Evolutionary conservation across 495 filamentous ascomycete genomes (phyloP), one percentile per base, ranked within the genome.

Genomic region (Thozetella sp.): DNA sequence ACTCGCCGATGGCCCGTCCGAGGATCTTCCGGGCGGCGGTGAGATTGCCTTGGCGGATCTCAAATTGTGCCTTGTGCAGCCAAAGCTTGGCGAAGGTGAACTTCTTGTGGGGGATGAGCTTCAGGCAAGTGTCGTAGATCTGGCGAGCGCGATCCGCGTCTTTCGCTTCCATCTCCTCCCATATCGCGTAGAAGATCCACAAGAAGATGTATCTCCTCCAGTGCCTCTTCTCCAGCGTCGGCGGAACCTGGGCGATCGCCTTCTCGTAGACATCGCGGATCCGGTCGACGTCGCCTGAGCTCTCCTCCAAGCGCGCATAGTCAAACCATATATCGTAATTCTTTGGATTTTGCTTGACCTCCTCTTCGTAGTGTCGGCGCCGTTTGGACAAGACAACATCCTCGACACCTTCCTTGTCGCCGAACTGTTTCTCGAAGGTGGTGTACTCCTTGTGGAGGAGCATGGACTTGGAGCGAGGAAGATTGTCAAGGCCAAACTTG

Each of bases 241-340:
- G 95, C 17, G 95, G 95, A 11, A 98, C 87, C 65, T 99, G 95
- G 25, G 95, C 93, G 67, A 99, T 97, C 1, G 96, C 95, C 56
- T 92, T 86, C 76, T 99, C 96, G 74, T 98, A 99, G 43, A 95
- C 86, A 59, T 98, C 95, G 2, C 95, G 88, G 9, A 97, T 88
- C 10, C 89, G 83, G 55, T 96, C 92, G 1, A 86, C 70, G 67
- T 97, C 88, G 10, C 91, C 91, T 1, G 89, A 83, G 1, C 82
- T 86, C 69, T 99, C 95, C 67, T 99, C 95, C 11, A 99, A 76
- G 10, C 93, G 84, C 17, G 93, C 93, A 77, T 93, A 97, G 72
- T 97, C 94, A 63, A 99, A 92, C 95, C 95, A 99, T 54, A 87
- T 81, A 67, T 99, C 95, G 79, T 98, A 99, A 70, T 96, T 96